phyloP scores from a whole-genome alignment of 345 rosid species.

The Arabidopsis suecica region DNA sequence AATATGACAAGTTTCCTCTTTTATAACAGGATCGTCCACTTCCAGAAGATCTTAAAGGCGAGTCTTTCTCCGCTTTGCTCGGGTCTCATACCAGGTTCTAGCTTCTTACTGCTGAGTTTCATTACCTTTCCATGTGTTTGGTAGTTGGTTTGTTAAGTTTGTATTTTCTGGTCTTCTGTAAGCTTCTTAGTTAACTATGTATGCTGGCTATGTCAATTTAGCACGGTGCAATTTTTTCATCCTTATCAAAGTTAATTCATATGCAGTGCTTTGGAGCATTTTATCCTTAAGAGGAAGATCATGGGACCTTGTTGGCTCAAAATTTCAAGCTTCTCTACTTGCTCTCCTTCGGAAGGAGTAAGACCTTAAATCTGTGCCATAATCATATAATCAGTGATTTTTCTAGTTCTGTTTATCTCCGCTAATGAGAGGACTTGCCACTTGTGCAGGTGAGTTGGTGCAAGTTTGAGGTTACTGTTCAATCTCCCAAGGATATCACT shows the following conservation, averaged over 20 bases:
- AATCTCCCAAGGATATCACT: conserved; percentile 68
- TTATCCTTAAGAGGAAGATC: conserved; percentile 85
- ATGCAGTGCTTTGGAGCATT: conserved; percentile 95
- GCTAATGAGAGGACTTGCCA: conserved; percentile 39
- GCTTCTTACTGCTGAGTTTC: conserved; percentile 30
- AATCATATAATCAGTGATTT: conserved; percentile 10
- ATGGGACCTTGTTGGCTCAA: conserved; percentile 96
- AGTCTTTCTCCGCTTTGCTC: conserved; percentile 76
- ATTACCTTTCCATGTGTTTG: conserved; percentile 33
- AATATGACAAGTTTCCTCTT: conserved; percentile 4
- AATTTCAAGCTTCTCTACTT: conserved; percentile 71
- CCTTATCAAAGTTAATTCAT: conserved; percentile 23
- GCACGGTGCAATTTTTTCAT: not conserved
- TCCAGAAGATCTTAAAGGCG: conserved; percentile 84
- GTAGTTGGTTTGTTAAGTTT: conserved; percentile 28
- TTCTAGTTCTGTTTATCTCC: conserved; percentile 30
- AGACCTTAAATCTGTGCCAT: conserved; percentile 41
- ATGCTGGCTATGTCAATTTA: conserved; percentile 8
- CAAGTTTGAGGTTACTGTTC: conserved; percentile 82
- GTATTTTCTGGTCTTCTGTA: conserved; percentile 18
- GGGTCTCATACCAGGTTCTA: conserved; percentile 87
- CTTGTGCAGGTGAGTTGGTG: conserved; percentile 93
- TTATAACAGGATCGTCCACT: conserved; percentile 80
- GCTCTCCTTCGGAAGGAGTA: conserved; percentile 79
- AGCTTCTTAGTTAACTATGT: conserved; percentile 20